Percentiles rank a stretch among this genome's conserved stretches.
phyloP scores from a whole-genome alignment of 768 basidiomycete genomes.

The Leucosporidium yakuticum region DNA sequence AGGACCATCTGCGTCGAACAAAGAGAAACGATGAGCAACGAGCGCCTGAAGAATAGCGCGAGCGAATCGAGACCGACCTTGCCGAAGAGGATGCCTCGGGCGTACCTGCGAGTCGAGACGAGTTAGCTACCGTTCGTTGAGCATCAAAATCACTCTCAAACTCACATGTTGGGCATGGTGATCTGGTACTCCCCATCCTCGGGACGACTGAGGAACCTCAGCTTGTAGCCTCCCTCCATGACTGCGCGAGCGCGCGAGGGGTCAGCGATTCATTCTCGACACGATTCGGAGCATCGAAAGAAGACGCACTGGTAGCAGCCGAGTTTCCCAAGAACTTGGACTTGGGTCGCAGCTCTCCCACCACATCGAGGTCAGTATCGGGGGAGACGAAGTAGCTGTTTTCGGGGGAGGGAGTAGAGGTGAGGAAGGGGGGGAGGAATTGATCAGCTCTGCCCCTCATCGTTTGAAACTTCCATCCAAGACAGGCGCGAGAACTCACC shows the following conservation, averaged over 20 bases:
- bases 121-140: not conserved
- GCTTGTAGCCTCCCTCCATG: conserved; percentile 76
- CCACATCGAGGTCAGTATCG: conserved; percentile 73
- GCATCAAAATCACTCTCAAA: too few species aligned
- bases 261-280: too few species aligned
- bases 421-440: not conserved
- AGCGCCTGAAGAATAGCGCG: too few species aligned
- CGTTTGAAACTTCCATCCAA: conserved; percentile 74
- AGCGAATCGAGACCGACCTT: conserved; percentile 45
- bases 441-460: conserved; percentile 65
- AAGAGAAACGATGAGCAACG: too few species aligned
- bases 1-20: conserved; percentile 79
- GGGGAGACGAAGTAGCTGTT: conserved; percentile 68
- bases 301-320: conserved; percentile 62
- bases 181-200: conserved; percentile 64
- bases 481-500: conserved; percentile 1
- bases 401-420: too few species aligned
- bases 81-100: conserved; percentile 49
- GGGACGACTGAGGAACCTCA: conserved; percentile 29
- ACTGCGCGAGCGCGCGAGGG: conserved; percentile 40
- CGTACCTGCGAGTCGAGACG: conserved; percentile 35
- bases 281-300: too few species aligned
- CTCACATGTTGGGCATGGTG: conserved; percentile 96
- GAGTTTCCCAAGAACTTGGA: conserved; percentile 94
- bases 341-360: conserved; percentile 91